Evolutionary conservation across 129 eudicot genomes (phyloP).

Genomic region (Calendula officinalis): DNA sequence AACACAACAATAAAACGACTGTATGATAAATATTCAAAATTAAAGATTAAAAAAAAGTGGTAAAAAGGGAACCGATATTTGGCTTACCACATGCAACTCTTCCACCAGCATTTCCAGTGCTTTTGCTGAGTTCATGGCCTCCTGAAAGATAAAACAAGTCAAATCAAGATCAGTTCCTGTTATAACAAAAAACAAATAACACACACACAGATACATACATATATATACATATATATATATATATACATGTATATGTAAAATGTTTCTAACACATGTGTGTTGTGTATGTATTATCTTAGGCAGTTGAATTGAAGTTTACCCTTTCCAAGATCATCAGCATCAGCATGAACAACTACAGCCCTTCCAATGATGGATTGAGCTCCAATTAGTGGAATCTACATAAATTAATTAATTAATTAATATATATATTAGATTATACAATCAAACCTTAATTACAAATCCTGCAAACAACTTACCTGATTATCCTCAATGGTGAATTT

Average conservation of each 20-base stretch:
- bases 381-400: constrained; percentile 80
- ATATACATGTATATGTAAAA: too few relatives aligned
- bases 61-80: too few relatives aligned
- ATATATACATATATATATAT: too few relatives aligned
- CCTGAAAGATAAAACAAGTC: constrained; percentile 38
- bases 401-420: background rate
- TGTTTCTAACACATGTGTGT: background rate
- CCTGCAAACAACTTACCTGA: constrained; percentile 46
- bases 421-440: too few relatives aligned
- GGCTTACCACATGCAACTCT: constrained; percentile 84
- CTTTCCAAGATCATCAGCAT: constrained; percentile 92
- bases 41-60: too few relatives aligned
- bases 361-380: constrained; percentile 74
- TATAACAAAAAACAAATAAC: background rate
- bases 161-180: background rate
- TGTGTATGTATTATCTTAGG: too few relatives aligned
- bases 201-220: background rate
- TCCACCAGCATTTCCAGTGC: constrained; percentile 90
- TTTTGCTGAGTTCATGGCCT: constrained; percentile 83
- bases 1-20: too few relatives aligned
- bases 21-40: too few relatives aligned
- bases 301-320: constrained; percentile 37
- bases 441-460: background rate
- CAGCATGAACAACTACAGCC: constrained; percentile 95
- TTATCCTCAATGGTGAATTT: constrained; percentile 71